Percentiles rank a stretch among this genome's conserved stretches.
These are phyloP conservation scores for Picochlorum sp. DNA, from an alignment of 139 green algal genomes.

Conservation along the genomic window DNA sequence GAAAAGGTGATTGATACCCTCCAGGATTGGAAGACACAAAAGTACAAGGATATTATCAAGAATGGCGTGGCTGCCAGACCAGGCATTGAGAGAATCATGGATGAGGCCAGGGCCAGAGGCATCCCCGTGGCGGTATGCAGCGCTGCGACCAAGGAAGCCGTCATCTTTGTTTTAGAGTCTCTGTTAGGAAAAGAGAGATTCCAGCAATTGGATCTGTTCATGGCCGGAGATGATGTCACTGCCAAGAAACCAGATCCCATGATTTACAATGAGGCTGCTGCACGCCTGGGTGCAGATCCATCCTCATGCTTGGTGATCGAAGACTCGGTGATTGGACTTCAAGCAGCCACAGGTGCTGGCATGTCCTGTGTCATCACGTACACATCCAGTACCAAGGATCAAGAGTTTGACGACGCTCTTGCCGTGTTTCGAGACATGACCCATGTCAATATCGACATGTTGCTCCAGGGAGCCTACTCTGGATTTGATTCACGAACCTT, in stretches of 20 bases:
- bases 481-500: constrained; percentile 17
- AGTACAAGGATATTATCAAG: constrained; percentile 61
- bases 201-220: constrained; percentile 71
- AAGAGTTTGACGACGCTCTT: constrained; percentile 27
- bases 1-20: constrained; percentile 71
- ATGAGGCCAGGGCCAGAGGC: constrained; percentile 59
- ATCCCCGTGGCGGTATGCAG: constrained; percentile 75
- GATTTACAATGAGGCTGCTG: constrained; percentile 81
- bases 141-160: constrained; percentile 79
- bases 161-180: constrained; percentile 59
- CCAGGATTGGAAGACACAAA: constrained; percentile 73
- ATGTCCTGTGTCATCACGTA: constrained; percentile 89
- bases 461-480: constrained; percentile 4
- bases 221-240: constrained; percentile 65
- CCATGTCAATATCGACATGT: constrained; percentile 10
- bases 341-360: constrained; percentile 81
- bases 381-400: constrained; percentile 51
- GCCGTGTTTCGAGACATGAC: constrained; percentile 14
- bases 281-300: constrained; percentile 67
- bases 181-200: constrained; percentile 75
- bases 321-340: constrained; percentile 85
- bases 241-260: constrained; percentile 72
- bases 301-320: constrained; percentile 85
- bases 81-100: constrained; percentile 72
- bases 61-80: constrained; percentile 51